Evolutionary conservation across 2,329 filamentous ascomycete genomes (phyloP).

Genomic region (Ophiostoma perfectum): DNA sequence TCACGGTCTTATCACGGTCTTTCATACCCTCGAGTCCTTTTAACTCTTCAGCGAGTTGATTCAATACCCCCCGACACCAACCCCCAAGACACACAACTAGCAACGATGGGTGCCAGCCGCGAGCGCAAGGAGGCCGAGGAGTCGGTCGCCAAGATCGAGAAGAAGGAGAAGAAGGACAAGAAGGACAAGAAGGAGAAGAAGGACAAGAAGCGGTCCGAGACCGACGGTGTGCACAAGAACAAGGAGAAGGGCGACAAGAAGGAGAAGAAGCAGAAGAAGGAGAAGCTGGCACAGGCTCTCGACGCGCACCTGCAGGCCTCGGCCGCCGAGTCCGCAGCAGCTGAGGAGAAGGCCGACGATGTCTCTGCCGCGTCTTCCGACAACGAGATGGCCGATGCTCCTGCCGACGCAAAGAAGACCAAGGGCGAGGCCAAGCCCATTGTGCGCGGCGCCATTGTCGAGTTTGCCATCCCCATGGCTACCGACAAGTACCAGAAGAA

Average conservation of each 20-base stretch:
- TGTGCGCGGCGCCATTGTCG: constrained; percentile 55
- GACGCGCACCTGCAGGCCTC: constrained; percentile 51
- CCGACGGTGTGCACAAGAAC: constrained; percentile 47
- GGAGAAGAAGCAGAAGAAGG: constrained; percentile 67
- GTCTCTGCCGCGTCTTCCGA: constrained; percentile 32
- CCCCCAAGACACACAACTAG: neutral
- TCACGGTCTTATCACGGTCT: neutral
- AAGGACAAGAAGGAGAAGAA: constrained; percentile 54
- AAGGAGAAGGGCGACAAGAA: constrained; percentile 57
- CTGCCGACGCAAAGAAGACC: constrained; percentile 28
- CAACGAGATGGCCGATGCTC: constrained; percentile 39
- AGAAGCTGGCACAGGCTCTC: constrained; percentile 61
- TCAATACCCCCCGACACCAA: neutral
- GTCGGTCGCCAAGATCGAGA: constrained; percentile 22
- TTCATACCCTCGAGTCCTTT: neutral
- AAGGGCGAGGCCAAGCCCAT: constrained; percentile 25
- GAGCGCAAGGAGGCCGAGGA: constrained; percentile 27
- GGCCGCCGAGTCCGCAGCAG: constrained; percentile 44
- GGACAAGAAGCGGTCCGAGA: constrained; percentile 50
- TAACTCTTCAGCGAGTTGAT: neutral
- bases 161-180: constrained; percentile 28
- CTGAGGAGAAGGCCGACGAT: constrained; percentile 35
- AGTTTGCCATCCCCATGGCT: constrained; percentile 75
- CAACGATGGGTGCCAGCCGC: constrained; percentile 24
- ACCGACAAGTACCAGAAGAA: constrained; percentile 70